These are phyloP conservation scores for Cyathus striatus DNA, from an alignment of 768 basidiomycete genomes.

Conservation along the genomic window DNA sequence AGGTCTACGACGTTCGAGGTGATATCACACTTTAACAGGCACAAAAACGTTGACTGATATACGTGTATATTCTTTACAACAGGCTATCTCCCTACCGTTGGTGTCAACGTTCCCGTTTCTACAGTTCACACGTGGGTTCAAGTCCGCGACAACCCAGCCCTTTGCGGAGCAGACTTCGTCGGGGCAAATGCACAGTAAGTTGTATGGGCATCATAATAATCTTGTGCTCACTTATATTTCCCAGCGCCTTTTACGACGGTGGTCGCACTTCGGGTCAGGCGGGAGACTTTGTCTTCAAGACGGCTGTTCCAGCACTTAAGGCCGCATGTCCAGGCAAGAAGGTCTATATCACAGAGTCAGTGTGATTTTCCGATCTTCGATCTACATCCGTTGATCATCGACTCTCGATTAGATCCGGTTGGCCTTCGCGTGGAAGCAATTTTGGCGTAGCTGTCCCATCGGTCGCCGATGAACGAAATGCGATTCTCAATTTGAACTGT, in stretches of 20 bases:
- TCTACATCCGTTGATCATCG: neutral
- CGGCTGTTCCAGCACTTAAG: conserved; percentile 28
- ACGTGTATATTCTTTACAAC: neutral
- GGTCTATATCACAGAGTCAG: conserved; percentile 30
- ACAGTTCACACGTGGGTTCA: conserved; percentile 32
- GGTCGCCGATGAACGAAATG: conserved; percentile 22
- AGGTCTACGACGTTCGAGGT: conserved; percentile 31
- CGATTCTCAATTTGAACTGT: conserved; percentile 29
- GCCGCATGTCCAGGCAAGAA: conserved; percentile 30
- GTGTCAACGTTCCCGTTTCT: conserved; percentile 27
- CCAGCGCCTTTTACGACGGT: conserved; percentile 31
- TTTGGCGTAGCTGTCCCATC: conserved; percentile 25
- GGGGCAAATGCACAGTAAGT: conserved; percentile 35
- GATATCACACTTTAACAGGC: neutral
- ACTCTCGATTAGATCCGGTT: conserved; percentile 23
- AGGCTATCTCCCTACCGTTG: conserved; percentile 27
- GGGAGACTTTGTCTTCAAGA: conserved; percentile 33
- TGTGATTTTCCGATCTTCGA: neutral
- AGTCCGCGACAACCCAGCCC: conserved; percentile 23
- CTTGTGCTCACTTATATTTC: too few species aligned
- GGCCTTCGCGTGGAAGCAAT: conserved; percentile 30
- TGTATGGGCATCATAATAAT: neutral
- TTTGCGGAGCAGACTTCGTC: conserved; percentile 31
- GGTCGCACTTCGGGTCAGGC: conserved; percentile 22
- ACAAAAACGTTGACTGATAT: neutral